These are phyloP conservation scores for Capsella rubella DNA, from an alignment of 441 rosid species.

Conservation along the genomic window DNA sequence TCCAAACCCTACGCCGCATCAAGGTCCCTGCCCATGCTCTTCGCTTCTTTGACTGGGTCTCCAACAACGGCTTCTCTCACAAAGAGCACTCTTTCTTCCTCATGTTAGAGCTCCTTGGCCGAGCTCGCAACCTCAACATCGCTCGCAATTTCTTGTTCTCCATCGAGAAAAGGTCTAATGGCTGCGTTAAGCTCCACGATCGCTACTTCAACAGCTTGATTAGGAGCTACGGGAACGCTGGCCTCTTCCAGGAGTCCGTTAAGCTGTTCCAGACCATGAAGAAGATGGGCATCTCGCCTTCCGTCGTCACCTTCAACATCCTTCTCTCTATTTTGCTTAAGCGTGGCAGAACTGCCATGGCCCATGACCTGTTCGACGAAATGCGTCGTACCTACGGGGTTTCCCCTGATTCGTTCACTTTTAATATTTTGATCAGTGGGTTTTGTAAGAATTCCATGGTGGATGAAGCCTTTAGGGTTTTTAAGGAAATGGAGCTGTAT, in stretches of 20 bases:
- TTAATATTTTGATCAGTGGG: constrained; percentile 72
- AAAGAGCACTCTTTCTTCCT: constrained; percentile 59
- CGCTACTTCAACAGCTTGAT: constrained; percentile 75
- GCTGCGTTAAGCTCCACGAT: constrained; percentile 63
- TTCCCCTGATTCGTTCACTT: constrained; percentile 68
- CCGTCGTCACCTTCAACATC: constrained; percentile 70
- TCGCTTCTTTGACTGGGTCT: constrained; percentile 70
- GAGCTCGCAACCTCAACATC: constrained; percentile 62
- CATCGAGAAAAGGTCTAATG: constrained; percentile 63
- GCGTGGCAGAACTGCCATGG: constrained; percentile 81
- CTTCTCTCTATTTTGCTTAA: constrained; percentile 66
- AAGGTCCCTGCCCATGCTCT: constrained; percentile 58
- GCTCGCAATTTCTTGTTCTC: constrained; percentile 82
- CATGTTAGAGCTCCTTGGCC: constrained; percentile 75
- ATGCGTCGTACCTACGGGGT: constrained; percentile 79
- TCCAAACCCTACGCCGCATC: constrained; percentile 65
- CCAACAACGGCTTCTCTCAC: constrained; percentile 55
- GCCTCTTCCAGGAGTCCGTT: constrained; percentile 70
- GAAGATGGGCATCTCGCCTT: constrained; percentile 71
- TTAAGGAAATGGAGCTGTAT: constrained; percentile 63
- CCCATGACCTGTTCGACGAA: constrained; percentile 68
- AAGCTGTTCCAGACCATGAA: constrained; percentile 74
- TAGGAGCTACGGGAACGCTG: constrained; percentile 69
- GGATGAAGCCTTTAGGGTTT: constrained; percentile 63
- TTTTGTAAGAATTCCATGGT: constrained; percentile 83